These are phyloP conservation scores for Alternaria sp. DNA, from an alignment of 2,329 filamentous ascomycete species.

Conservation along the genomic window DNA sequence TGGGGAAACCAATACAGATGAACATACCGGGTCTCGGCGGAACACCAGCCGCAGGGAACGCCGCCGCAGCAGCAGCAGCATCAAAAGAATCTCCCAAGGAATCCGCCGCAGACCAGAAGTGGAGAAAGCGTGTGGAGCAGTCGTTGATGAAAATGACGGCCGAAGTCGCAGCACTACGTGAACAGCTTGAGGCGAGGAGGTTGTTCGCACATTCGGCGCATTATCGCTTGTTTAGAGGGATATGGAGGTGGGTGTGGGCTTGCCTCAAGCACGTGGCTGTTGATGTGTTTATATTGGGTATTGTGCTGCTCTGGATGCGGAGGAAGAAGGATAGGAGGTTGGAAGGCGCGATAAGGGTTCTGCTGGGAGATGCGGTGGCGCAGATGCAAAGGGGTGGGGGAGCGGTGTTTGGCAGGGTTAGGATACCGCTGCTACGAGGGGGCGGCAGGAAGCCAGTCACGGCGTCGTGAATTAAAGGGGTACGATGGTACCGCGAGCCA, in stretches of 20 bases:
- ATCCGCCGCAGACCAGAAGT: conserved; percentile 62
- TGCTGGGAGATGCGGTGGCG: conserved; percentile 61
- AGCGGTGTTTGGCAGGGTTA: conserved; percentile 33
- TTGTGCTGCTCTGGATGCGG: conserved; percentile 77
- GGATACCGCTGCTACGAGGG: conserved; percentile 33
- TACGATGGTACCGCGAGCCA: background rate
- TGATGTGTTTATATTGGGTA: conserved; percentile 71
- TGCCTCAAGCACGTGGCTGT: conserved; percentile 76
- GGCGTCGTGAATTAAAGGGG: background rate
- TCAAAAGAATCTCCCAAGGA: conserved; percentile 14
- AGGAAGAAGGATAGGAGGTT: conserved; percentile 74
- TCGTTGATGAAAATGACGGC: conserved; percentile 89
- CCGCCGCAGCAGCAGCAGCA: background rate
- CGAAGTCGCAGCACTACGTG: conserved; percentile 89
- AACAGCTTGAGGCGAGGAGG: conserved; percentile 83
- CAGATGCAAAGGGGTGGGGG: conserved; percentile 49
- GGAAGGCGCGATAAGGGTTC: conserved; percentile 76
- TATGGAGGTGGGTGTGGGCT: conserved; percentile 72
- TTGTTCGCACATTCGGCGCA: conserved; percentile 72
- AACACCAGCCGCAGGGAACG: conserved; percentile 6
- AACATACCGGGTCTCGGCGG: conserved; percentile 25
- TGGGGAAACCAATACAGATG: conserved; percentile 35
- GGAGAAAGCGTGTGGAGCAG: conserved; percentile 84
- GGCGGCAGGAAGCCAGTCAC: conserved; percentile 18
- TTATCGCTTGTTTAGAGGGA: conserved; percentile 65